A percentile compares a stretch with the other conserved stretches of the same genome.
Conservation (phyloP, 768 basidiomycete species). For the Lentinula aciculospora region DNA sequence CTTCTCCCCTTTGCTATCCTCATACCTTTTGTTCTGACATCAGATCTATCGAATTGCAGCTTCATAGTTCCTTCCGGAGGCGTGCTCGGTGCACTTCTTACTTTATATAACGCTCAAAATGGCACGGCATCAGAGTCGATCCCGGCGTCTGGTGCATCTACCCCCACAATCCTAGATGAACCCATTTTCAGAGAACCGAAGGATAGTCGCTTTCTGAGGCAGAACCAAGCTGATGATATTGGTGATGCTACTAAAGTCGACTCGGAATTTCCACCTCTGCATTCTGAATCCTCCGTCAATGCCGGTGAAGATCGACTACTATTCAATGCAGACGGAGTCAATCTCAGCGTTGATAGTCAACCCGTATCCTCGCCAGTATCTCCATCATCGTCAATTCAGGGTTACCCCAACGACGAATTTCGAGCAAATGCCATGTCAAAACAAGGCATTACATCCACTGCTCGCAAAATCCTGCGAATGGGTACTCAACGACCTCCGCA, state of each 20-base stretch:
- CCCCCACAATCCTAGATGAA: neutral
- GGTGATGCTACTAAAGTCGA: neutral
- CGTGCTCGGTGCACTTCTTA: conserved; percentile 5
- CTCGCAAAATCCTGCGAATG: neutral
- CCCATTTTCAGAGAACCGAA: neutral
- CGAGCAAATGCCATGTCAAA: neutral
- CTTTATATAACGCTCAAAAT: conserved; percentile 5
- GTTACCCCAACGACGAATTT: neutral
- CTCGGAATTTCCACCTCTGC: neutral
- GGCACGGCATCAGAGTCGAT: neutral
- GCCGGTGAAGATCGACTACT: neutral
- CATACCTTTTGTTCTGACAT: neutral
- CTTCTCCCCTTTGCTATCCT: neutral
- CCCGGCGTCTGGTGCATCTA: neutral
- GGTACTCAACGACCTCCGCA: conserved; percentile 19
- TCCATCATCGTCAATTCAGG: neutral
- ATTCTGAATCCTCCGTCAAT: neutral
- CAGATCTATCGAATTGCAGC: neutral
- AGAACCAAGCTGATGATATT: neutral
- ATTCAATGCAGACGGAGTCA: neutral
- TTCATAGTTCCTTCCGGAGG: neutral
- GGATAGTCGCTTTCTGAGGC: neutral
- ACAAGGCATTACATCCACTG: neutral
- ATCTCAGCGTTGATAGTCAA: neutral
- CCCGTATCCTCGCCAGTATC: neutral